phyloP scores from a whole-genome alignment of 2,329 filamentous ascomycete genomes.

The Fusarium guadeloupense region DNA sequence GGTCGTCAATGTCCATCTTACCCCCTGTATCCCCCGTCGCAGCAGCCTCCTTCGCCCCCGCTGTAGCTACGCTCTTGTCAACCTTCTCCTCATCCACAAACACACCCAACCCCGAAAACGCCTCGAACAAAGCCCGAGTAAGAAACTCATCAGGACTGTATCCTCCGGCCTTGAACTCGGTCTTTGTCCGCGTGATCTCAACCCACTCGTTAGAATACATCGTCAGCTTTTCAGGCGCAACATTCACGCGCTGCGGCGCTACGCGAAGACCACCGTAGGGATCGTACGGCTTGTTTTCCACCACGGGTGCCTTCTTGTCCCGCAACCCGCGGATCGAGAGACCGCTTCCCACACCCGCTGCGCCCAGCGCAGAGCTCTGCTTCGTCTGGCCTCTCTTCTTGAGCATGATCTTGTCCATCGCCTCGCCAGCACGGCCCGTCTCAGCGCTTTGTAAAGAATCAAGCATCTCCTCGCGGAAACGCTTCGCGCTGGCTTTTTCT shows the following conservation, averaged over 20 bases:
- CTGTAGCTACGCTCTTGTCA: slow-evolving; percentile 49
- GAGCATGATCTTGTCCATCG: slow-evolving; percentile 70
- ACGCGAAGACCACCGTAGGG: slow-evolving; percentile 82
- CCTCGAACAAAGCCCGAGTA: slow-evolving; percentile 81
- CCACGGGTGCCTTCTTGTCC: slow-evolving; percentile 59
- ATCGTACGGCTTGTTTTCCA: slow-evolving; percentile 80
- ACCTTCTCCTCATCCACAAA: slow-evolving; percentile 82
- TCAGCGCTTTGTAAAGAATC: slow-evolving; percentile 72
- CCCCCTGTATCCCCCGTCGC: slow-evolving; percentile 45
- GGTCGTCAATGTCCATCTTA: slow-evolving; percentile 61
- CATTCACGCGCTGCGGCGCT: slow-evolving; percentile 72
- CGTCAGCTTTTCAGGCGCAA: slow-evolving; percentile 60
- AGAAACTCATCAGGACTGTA: slow-evolving; percentile 87
- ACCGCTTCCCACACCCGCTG: slow-evolving; percentile 43
- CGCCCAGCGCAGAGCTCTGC: slow-evolving; percentile 49
- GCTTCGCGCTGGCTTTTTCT: slow-evolving; percentile 70
- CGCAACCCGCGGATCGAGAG: slow-evolving; percentile 84
- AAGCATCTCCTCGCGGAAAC: slow-evolving; percentile 74
- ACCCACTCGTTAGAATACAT: slow-evolving; percentile 81
- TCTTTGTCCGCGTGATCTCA: slow-evolving; percentile 71
- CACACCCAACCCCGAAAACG: slow-evolving; percentile 87
- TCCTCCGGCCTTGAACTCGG: slow-evolving; percentile 77
- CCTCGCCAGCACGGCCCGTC: slow-evolving; percentile 66
- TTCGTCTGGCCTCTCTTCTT: slow-evolving; percentile 74
- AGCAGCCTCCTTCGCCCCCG: slow-evolving; percentile 50